Base-by-base conservation (phyloP, 805 yeast genomes). In the Starmerella roubikii region DNA sequence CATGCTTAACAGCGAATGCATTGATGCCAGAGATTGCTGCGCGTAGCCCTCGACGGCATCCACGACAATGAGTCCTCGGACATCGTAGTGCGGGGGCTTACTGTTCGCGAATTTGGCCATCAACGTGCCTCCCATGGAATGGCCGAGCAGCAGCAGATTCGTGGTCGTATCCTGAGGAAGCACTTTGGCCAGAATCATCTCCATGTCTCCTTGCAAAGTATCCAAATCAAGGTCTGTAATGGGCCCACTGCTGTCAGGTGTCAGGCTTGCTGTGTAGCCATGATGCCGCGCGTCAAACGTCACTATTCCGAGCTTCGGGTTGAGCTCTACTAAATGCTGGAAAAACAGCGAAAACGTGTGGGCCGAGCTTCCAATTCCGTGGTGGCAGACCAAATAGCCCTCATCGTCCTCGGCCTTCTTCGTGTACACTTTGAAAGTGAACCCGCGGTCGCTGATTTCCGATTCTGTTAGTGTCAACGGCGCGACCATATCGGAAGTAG, bases 11-110 rank as follows among this genome's bases (percentile, higher is more conserved):
- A 81, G 81, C n/a, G 55, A 49, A 7, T 74, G 69, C 82, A 91
- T 86, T 4, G 73, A 64, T 3, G 54, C 52, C 5, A 91, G 61
- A 0, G 94, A 75, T 28, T 69, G 67, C 2, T 79, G 66, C 0
- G 97, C 96, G 0, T 91, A 78, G 42, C 86, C 97, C 54, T 91
- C 98, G 1, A 91, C 95, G 2, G 91, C 91, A 57, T 91, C 99
- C 15, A 91, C 60, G 66, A 86, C 74, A 0, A 72, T 69, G 3
- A 91, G 58, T 0, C 97, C 98, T 26, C 69, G 65, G 2, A 81
- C 54, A 16, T 37, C 35, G 29, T n/a, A 34, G 8, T 22, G 26
- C 22, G 20, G 16, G 10, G 20, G 34, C 13, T 23, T 21, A 7
- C 20, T 13, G 48, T 40, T 44, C 4, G 73, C 55, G 1, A 71